phyloP scores from a whole-genome alignment of 2,329 filamentous ascomycete genomes.

The Arthrobotrys entomopaga region DNA sequence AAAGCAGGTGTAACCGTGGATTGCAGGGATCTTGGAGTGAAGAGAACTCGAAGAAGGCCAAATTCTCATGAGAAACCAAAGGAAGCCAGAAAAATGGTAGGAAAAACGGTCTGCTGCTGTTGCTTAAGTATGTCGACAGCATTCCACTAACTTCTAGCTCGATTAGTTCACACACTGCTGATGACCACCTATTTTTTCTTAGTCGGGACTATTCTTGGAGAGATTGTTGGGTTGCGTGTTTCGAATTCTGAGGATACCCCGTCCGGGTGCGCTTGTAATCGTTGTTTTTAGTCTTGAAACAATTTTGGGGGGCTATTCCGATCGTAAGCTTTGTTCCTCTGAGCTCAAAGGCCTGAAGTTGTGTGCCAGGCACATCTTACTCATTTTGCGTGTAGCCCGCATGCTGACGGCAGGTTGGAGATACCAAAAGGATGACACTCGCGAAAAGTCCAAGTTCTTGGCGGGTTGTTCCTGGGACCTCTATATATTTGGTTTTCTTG shows the following conservation, averaged over 20 bases:
- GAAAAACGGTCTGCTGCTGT: slow-evolving; percentile 3
- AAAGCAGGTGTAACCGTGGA: slow-evolving; percentile 4
- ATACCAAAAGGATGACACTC: slow-evolving; percentile 12
- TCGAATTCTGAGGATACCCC: slow-evolving; percentile 36
- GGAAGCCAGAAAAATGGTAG: slow-evolving; percentile 17
- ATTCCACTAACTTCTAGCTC: not conserved
- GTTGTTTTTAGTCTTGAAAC: not conserved
- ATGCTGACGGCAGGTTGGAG: slow-evolving; percentile 41
- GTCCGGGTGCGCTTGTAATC: slow-evolving; percentile 45
- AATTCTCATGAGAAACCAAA: slow-evolving; percentile 32
- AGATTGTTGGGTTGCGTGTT: slow-evolving; percentile 42
- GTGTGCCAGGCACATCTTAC: slow-evolving; percentile 1
- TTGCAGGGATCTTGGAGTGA: not conserved
- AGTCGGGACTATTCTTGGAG: slow-evolving; percentile 49
- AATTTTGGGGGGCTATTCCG: not conserved
- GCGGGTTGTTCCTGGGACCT: slow-evolving; percentile 4
- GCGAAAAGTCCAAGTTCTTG: slow-evolving; percentile 4
- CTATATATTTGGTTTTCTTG: not conserved
- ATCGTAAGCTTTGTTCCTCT: not conserved
- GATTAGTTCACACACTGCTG: not conserved
- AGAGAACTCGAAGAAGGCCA: slow-evolving; percentile 7
- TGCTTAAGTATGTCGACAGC: slow-evolving; percentile 28
- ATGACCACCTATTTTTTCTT: not conserved
- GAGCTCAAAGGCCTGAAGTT: not conserved
- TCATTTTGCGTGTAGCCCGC: slow-evolving; percentile 12